Evolutionary conservation across 257 asterid species (phyloP).

Genomic region (Vinca minor): DNA sequence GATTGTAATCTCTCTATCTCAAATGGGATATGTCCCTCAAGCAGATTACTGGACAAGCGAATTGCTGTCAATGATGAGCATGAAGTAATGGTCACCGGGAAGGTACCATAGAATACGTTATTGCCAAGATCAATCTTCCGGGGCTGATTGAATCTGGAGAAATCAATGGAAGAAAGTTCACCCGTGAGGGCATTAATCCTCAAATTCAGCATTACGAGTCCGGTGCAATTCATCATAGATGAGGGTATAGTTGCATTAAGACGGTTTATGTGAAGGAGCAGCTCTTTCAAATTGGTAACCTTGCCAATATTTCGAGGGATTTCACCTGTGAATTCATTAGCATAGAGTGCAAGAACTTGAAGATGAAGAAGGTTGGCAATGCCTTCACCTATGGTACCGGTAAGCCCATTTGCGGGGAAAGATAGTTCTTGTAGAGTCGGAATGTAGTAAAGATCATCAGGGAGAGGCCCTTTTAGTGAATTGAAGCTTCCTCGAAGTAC

Average conservation of each 20-base stretch:
- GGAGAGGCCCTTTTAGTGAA: slow-evolving; percentile 51
- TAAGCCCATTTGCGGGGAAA: slow-evolving; percentile 56
- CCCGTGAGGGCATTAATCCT: slow-evolving; percentile 67
- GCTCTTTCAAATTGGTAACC: slow-evolving; percentile 45
- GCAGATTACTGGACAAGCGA: slow-evolving; percentile 62
- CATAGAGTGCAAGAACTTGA: slow-evolving; percentile 48
- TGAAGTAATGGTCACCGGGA: slow-evolving; percentile 58
- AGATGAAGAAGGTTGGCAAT: slow-evolving; percentile 46
- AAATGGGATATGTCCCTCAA: slow-evolving; percentile 54
- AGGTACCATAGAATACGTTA: slow-evolving; percentile 47
- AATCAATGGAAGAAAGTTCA: slow-evolving; percentile 58
- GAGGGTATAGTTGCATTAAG: slow-evolving; percentile 59
- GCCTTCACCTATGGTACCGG: slow-evolving; percentile 40
- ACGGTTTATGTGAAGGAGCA: slow-evolving; percentile 64
- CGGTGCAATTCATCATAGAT: slow-evolving; percentile 59
- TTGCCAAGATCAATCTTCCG: slow-evolving; percentile 66
- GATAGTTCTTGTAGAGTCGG: slow-evolving; percentile 45
- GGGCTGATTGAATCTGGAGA: slow-evolving; percentile 52
- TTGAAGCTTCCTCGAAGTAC: slow-evolving; percentile 63
- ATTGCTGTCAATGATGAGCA: slow-evolving; percentile 65
- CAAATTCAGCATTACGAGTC: slow-evolving; percentile 49
- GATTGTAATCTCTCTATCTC: slow-evolving; percentile 43
- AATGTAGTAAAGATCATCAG: slow-evolving; percentile 44
- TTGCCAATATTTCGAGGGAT: slow-evolving; percentile 63
- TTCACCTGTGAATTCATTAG: slow-evolving; percentile 47